phyloP scores from a whole-genome alignment of 139 green algal species.

The Closterium sp. region DNA sequence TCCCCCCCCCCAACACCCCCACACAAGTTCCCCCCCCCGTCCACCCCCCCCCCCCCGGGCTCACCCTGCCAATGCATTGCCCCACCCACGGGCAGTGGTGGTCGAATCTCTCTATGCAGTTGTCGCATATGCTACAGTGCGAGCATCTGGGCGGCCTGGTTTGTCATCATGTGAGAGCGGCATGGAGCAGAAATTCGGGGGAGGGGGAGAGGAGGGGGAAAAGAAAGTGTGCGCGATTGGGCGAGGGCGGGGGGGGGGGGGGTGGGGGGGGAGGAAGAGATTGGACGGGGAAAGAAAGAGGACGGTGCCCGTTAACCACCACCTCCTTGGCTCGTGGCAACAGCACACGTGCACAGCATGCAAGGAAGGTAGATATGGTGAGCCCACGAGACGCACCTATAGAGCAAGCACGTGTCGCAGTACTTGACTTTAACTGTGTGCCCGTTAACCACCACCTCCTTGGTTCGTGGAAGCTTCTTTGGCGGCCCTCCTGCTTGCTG shows the following conservation, averaged over 20 bases:
- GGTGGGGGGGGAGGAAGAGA: too few species aligned
- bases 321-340: constrained; percentile 45
- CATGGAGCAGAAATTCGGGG: too few species aligned
- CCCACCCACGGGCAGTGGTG: constrained; percentile 99
- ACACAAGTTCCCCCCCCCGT: too few species aligned
- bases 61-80: constrained; percentile 50
- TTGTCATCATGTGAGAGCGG: not conserved
- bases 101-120: constrained; percentile 97
- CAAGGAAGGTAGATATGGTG: too few species aligned
- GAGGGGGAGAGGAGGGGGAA: not conserved
- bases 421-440: constrained; percentile 69
- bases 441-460: constrained; percentile 62
- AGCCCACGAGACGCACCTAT: constrained; percentile 54
- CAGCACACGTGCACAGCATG: too few species aligned
- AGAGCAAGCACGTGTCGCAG: constrained; percentile 83
- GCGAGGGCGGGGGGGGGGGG: too few species aligned
- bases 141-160: constrained; percentile 81
- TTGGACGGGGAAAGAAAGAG: too few species aligned
- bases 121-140: constrained; percentile 96
- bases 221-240: too few species aligned
- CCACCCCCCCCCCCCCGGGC: too few species aligned
- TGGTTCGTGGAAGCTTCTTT: constrained; percentile 33
- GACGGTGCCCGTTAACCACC: constrained; percentile 68
- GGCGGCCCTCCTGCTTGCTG: constrained; percentile 4
- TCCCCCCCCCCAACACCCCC: too few species aligned